Evolutionary conservation across 352 stramenopile genomes (phyloP), one percentile per base, ranked within the genome.

Genomic region (Peronospora belbahrii): DNA sequence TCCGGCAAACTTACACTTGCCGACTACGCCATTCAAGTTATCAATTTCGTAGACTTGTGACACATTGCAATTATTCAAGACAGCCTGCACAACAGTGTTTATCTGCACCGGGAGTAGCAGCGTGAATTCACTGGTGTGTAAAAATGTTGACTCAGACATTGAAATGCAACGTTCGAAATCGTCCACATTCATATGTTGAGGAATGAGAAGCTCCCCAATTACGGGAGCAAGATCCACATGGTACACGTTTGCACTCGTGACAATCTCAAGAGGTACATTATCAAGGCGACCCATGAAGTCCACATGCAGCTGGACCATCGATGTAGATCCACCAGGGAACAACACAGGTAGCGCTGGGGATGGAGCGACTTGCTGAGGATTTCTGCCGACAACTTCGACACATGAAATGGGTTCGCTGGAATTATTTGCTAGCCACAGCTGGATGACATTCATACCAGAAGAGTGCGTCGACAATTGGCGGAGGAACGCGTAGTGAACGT

Each of bases 291-390:
- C 78, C 13, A 60, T 55, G 42, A 95, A 94, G 53, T 96, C 72
- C 24, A 94, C 75, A 33, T 93, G 76, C 40, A 96, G 45, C 45
- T 89, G 73, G 0, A 74, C 83, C 70, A 88, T 88, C 2, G 70
- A 80, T 11, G 71, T 67, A 5, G 68, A 76, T 8, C 66, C 83
- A 7, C 83, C 83, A 32, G 85, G 77, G 40, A 90, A 88, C 18
- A 96, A 49, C 7, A 94, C 71, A 7, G 85, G 73, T 14, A 95
- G 71, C 50, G 95, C 78, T 2, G 77, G 67, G 53, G 90, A 95
- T 13, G 81, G 66, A 30, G 91, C 59, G 18, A 95, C 68, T 23
- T 77, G 59, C 34, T 73, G 48, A 23, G 55, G 37, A 13, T 59
- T 65, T 40, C 62, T 75, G 2, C 54, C 57, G 23, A 70, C 35